These are phyloP conservation scores for Bathelium albidoporum DNA, from an alignment of 495 filamentous ascomycete genomes.

Conservation along the genomic window DNA sequence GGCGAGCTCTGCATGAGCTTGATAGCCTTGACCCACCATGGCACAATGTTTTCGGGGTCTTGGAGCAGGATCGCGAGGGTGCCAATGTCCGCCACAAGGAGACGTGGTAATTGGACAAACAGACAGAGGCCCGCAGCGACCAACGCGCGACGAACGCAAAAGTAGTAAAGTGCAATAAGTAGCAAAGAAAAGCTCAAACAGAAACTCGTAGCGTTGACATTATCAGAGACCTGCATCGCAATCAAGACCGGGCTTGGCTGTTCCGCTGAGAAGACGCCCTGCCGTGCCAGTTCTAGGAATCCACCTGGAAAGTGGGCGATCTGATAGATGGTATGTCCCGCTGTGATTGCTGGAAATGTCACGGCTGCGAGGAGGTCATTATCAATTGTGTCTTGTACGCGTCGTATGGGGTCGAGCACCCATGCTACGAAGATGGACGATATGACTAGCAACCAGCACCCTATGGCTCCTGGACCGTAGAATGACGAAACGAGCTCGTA, in stretches of 20 bases:
- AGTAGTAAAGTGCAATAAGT: neutral
- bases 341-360: neutral
- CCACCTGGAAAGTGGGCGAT: neutral
- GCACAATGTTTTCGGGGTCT: neutral
- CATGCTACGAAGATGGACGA: neutral
- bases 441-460: neutral
- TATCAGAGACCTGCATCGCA: neutral
- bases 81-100: neutral
- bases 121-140: neutral
- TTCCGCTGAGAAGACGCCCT: neutral
- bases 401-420: neutral
- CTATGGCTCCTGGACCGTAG: neutral
- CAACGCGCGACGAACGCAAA: neutral
- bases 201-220: neutral
- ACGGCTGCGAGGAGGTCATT: neutral
- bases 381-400: neutral
- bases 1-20: neutral
- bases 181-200: neutral
- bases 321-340: neutral
- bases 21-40: neutral
- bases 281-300: neutral
- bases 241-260: neutral
- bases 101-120: neutral
- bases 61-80: neutral
- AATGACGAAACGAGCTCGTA: neutral